phyloP scores from a whole-genome alignment of 2,329 filamentous ascomycete species.

The Clonostachys solani region DNA sequence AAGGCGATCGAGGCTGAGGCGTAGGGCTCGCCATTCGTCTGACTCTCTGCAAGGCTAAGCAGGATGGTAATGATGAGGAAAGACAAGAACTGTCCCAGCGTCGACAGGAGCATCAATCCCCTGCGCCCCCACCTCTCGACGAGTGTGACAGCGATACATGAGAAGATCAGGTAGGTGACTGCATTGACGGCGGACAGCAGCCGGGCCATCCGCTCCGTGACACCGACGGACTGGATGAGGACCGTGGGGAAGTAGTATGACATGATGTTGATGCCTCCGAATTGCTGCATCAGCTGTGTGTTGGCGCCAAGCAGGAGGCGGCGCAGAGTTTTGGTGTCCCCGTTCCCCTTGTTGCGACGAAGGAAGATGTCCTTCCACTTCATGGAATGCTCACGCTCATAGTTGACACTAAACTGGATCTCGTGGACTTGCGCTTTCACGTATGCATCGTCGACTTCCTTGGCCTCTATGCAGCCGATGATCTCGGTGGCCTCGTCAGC shows the following conservation, averaged over 20 bases:
- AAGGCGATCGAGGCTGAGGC: background rate
- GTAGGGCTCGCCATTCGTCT: background rate
- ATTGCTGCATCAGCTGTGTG: too few relatives aligned
- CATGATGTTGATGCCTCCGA: constrained; percentile 17
- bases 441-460: background rate
- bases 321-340: too few relatives aligned
- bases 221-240: constrained; percentile 2
- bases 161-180: constrained; percentile 14
- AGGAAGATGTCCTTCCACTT: too few relatives aligned
- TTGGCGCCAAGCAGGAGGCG: too few relatives aligned
- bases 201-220: constrained; percentile 2
- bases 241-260: constrained; percentile 17
- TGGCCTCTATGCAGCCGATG: constrained; percentile 4
- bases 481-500: constrained; percentile 18
- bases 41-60: background rate
- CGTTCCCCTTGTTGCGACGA: too few relatives aligned
- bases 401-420: too few relatives aligned
- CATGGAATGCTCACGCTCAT: too few relatives aligned
- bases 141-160: constrained; percentile 1
- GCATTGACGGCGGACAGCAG: constrained; percentile 6
- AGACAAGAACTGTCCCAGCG: background rate
- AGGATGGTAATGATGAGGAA: too few relatives aligned
- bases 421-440: background rate
- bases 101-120: constrained; percentile 1
- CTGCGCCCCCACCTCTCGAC: constrained; percentile 2